These are phyloP conservation scores for Lichtheimia ornata DNA, from an alignment of 371 early-diverging fungal genomes.

Conservation along the genomic window DNA sequence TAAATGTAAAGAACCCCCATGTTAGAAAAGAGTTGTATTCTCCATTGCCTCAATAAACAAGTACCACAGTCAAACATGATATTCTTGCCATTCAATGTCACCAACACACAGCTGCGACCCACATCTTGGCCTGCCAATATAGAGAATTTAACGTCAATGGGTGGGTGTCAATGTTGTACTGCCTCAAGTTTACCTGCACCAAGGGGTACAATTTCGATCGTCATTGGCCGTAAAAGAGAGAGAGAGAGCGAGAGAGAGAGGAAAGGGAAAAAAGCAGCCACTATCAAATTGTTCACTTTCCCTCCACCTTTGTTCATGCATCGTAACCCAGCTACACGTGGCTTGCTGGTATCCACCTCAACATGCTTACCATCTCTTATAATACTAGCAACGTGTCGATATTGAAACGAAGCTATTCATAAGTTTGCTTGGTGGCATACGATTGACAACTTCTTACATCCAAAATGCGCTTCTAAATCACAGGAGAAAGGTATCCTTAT, in stretches of 20 bases:
- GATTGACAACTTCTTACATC: no score
- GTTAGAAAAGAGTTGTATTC: neutral
- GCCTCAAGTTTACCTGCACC: conserved; percentile 40
- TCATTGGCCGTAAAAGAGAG: conserved; percentile 21
- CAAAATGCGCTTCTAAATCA: no score
- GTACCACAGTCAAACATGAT: conserved; percentile 97
- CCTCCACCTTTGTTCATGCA: no score
- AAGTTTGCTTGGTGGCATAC: no score
- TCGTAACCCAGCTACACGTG: no score
- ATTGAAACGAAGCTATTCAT: no score
- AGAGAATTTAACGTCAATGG: neutral
- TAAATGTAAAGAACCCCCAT: neutral
- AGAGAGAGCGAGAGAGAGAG: neutral
- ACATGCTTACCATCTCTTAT: no score
- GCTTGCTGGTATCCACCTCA: no score
- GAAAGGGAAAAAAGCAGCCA: no score
- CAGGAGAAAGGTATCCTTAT: no score
- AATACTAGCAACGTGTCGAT: no score
- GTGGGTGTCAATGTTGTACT: conserved; percentile 23
- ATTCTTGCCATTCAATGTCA: conserved; percentile 84
- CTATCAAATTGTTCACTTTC: no score
- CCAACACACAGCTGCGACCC: conserved; percentile 91
- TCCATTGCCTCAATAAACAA: neutral
- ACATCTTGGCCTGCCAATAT: conserved; percentile 76
- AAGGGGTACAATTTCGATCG: conserved; percentile 57